Percentiles rank a stretch among this genome's conserved stretches.
phyloP scores from a whole-genome alignment of 2,329 filamentous ascomycete genomes.

The Claviceps maximensis region DNA sequence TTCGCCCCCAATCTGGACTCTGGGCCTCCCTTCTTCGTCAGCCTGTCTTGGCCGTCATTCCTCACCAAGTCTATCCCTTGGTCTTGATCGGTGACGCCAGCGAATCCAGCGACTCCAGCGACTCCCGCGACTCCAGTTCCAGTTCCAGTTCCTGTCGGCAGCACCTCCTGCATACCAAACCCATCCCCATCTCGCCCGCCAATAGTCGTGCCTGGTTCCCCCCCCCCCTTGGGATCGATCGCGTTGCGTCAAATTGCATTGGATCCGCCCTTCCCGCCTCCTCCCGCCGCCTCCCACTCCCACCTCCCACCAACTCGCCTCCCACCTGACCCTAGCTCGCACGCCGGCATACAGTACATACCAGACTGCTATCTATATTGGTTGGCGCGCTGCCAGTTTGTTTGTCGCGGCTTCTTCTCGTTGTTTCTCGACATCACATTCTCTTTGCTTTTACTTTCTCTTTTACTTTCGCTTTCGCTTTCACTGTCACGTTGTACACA shows the following conservation, averaged over 20 bases:
- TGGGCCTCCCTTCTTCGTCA: constrained; percentile 3
- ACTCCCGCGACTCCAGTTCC: too few species aligned
- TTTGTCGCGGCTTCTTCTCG: background rate
- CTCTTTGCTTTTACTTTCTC: too few species aligned
- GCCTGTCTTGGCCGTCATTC: constrained; percentile 26
- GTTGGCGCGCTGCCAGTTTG: background rate
- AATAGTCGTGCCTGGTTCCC: background rate
- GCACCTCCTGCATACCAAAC: constrained; percentile 8
- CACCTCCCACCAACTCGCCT: constrained; percentile 1
- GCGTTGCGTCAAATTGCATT: constrained; percentile 1
- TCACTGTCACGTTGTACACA: too few species aligned
- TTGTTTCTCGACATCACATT: background rate
- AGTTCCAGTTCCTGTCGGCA: constrained; percentile 11
- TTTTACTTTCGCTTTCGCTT: too few species aligned
- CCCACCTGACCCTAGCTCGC: background rate
- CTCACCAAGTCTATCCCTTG: constrained; percentile 18
- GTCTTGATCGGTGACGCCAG: constrained; percentile 2
- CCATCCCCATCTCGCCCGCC: background rate
- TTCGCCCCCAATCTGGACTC: background rate
- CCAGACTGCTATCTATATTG: constrained; percentile 1
- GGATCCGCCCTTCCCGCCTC: constrained; percentile 4
- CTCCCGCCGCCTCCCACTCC: background rate
- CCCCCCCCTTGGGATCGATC: background rate
- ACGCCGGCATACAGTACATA: constrained; percentile 1
- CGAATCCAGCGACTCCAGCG: background rate